Evolutionary conservation across 2,329 filamentous ascomycete species (phyloP), one percentile per base, ranked within the genome.

Genomic region (Alternaria brassicae): DNA sequence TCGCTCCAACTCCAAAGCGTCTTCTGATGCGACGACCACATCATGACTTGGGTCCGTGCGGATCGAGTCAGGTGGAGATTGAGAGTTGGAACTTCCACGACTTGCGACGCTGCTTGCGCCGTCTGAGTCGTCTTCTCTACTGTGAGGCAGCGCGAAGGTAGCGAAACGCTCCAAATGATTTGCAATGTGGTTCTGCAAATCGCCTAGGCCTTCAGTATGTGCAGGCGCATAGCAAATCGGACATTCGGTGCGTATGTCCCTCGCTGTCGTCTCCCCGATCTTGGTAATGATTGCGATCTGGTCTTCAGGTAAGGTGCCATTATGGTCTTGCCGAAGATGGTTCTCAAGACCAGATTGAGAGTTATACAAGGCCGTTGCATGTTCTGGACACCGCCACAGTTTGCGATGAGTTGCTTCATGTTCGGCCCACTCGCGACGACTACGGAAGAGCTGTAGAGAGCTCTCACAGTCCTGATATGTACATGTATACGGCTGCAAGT

Each of bases 391-490:
- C 52, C 76, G 68, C 75, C 75, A 78, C 0, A 67, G 69, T 63
- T 75, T 77, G 21, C 76, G 69, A 56, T 78, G 76, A 25, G 62
- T 69, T n/a, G 70, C 71, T 66, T 78, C 75, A 45, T 78, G 76
- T 28, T 77, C 75, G 7, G 63, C 61, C 76, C 76, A 78, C 54
- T 78, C 75, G 25, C 75, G 67, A 2, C 76, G 74, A 54, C 74
- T 77, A 6, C 75, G 72, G 36, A 77, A 77, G 7, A 78, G 65
- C 42, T 71, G 71, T 27, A 74, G 66, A 0, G 63, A 56, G 10
- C 54, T 62, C 15, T 71, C 60, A 41, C 76, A 78, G 17, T 73
- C 66, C 19, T 54, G 37, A 48, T 78, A 77, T 2, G 76, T 78
- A 51, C 76, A 78, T 1, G 73, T 45, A 47, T 78, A 78, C 12